Evolutionary conservation across 441 rosid genomes (phyloP), one percentile per base, ranked within the genome.

Genomic region (Euphorbia schlechtendalii): DNA sequence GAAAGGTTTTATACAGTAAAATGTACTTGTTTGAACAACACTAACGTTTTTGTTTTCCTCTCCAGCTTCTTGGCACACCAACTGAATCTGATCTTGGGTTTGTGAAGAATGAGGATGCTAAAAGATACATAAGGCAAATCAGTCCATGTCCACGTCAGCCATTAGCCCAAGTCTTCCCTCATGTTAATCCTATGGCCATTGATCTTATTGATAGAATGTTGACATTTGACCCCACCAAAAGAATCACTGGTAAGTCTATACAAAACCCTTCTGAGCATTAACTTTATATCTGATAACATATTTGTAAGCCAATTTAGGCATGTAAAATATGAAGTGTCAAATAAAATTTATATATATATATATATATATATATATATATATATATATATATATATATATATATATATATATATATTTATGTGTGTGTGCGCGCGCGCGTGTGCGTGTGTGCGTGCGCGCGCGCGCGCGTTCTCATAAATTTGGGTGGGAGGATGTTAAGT

Each of bases 41-140:
- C 56, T 74, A 36, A 63, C 59, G 36, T 1, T 52, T 14, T 45
- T 36, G 18, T 27, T 52, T 11, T 14, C 8, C 7, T n/a, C 69
- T 79, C 72, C 76, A 94, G 99, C 89, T 94, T 70, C 94, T 94
- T 51, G 98, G 99, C 59, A 89, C 96, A 14, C 99, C 99, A 2
- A 80, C 83, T 15, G 99, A 89, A 63, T 62, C 99, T 28, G 99
- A 94, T 78, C 92, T 91, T 22, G 92, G 81, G 25, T 94, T 86
- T 77, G 77, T 93, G 34, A 80, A 73, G 56, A 91, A 81, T 66
- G 99, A 94, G 81, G 96, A 87, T 20, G 96, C 98, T 0, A 89
- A 74, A 71, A 83, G 88, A 78, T 94, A 89, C 76, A 81, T 94
- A 59, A 71, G 80, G 59, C 99, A 94, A 71, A 92, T 89, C 51